Conservation (phyloP, 768 basidiomycete species). For the Phylloporus arenicola region DNA sequence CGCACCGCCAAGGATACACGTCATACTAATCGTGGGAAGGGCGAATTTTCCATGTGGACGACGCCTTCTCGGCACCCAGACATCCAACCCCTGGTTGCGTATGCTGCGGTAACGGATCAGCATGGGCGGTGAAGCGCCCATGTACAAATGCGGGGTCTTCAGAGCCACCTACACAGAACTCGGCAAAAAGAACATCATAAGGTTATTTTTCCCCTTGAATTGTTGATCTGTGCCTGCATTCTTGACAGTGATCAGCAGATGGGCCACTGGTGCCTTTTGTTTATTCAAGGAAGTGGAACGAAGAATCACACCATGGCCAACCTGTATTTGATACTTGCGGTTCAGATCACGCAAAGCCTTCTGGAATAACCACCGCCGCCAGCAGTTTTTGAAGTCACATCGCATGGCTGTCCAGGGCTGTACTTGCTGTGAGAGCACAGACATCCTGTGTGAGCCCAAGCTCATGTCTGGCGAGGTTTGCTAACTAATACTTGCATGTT, state of each 20-base stretch:
- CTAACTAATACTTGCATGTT: not conserved
- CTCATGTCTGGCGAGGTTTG: not conserved
- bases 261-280: not conserved
- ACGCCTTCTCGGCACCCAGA: not conserved
- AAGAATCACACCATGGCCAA: constrained; percentile 3
- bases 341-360: not conserved
- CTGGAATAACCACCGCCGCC: not conserved
- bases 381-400: not conserved
- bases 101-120: not conserved
- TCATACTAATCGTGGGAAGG: not conserved
- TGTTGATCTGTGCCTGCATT: not conserved
- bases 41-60: not conserved
- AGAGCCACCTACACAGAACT: not conserved
- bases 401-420: constrained; percentile 18
- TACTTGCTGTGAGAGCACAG: constrained; percentile 10
- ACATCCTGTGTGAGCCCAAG: constrained; percentile 9
- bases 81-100: not conserved
- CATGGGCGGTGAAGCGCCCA: not conserved
- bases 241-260: not conserved
- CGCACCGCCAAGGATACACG: not conserved
- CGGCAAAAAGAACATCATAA: not conserved
- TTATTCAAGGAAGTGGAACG: constrained; percentile 1
- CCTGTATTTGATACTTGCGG: not conserved
- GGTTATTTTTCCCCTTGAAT: not conserved
- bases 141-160: not conserved